A percentile compares a stretch with the other conserved stretches of the same genome.
Evolutionary conservation across 2,329 filamentous ascomycete species (phyloP).

Genomic region (Immersiporthe knoxdaviesiana): DNA sequence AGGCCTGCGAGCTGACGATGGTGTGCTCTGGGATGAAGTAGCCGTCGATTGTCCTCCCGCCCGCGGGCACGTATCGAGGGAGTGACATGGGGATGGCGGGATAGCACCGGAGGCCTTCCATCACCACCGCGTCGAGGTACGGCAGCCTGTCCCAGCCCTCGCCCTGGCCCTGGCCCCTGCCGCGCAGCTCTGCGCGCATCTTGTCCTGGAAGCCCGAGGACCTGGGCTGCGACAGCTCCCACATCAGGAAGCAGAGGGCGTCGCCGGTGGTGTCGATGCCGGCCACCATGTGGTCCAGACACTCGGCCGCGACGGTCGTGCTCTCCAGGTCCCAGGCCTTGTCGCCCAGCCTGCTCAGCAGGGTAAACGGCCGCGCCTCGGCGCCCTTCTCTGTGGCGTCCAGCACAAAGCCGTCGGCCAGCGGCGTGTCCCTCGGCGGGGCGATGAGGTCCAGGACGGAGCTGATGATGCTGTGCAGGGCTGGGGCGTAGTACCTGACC

Average conservation of each 20-base stretch:
- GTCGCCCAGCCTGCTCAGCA: slow-evolving; percentile 61
- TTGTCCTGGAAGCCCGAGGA: slow-evolving; percentile 54
- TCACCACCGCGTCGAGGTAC: slow-evolving; percentile 66
- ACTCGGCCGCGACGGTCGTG: slow-evolving; percentile 66
- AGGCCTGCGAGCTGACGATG: slow-evolving; percentile 64
- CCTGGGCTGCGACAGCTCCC: slow-evolving; percentile 66
- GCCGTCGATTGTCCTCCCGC: slow-evolving; percentile 59
- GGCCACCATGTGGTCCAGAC: slow-evolving; percentile 71
- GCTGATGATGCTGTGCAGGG: slow-evolving; percentile 52
- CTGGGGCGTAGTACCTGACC: slow-evolving; percentile 60
- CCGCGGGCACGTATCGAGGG: slow-evolving; percentile 60
- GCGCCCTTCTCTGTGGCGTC: slow-evolving; percentile 48
- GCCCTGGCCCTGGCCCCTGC: slow-evolving; percentile 21
- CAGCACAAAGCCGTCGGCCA: slow-evolving; percentile 63
- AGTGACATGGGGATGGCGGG: slow-evolving; percentile 69
- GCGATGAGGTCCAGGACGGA: slow-evolving; percentile 52
- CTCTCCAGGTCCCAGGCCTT: slow-evolving; percentile 52
- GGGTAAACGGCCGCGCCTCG: slow-evolving; percentile 57
- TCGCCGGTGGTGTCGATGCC: slow-evolving; percentile 75
- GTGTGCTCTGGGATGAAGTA: slow-evolving; percentile 56
- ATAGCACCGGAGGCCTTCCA: slow-evolving; percentile 64
- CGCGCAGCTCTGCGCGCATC: slow-evolving; percentile 56
- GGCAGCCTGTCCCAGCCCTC: slow-evolving; percentile 53
- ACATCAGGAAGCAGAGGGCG: slow-evolving; percentile 71
- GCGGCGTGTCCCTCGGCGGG: slow-evolving; percentile 59